phyloP scores from a whole-genome alignment of 331 rosid genomes.

The Malus hybrid region DNA sequence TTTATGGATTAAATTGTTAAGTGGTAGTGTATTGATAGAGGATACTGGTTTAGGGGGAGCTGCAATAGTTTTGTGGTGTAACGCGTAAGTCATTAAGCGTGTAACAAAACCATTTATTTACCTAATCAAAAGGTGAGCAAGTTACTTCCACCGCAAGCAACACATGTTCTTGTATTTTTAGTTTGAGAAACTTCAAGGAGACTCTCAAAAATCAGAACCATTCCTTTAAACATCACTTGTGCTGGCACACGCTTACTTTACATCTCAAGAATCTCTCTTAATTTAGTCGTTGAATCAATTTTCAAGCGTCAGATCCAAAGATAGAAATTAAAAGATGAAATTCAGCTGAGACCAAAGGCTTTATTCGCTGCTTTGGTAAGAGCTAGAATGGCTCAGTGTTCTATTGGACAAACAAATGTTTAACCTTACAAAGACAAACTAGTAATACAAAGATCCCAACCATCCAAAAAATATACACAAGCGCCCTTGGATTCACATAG shows the following conservation, averaged over 20 bases:
- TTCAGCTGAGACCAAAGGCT: too few relatives aligned
- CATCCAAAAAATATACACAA: slow-evolving; percentile 26
- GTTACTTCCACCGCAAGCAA: not conserved
- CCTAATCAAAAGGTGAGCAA: slow-evolving; percentile 2
- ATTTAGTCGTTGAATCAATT: too few relatives aligned
- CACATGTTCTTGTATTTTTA: not conserved
- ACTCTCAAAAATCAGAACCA: too few relatives aligned
- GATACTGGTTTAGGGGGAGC: not conserved
- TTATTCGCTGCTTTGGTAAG: too few relatives aligned
- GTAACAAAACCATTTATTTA: slow-evolving; percentile 2
- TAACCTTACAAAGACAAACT: slow-evolving; percentile 8
- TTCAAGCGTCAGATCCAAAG: too few relatives aligned
- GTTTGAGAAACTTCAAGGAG: too few relatives aligned
- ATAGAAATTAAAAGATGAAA: too few relatives aligned
- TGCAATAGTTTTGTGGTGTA: slow-evolving; percentile 6
- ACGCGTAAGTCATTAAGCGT: not conserved
- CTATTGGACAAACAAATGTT: not conserved
- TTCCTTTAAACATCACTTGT: too few relatives aligned
- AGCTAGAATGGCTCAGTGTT: not conserved
- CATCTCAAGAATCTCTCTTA: too few relatives aligned
- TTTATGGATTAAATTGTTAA: not conserved
- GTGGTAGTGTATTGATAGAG: not conserved
- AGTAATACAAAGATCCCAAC: slow-evolving; percentile 7
- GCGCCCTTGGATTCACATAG: not conserved
- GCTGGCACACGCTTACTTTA: too few relatives aligned